A percentile compares a stretch with the other conserved stretches of the same genome.
Conservation (phyloP, 192 early-diverging fungal species). For the Pilaira anomala region DNA sequence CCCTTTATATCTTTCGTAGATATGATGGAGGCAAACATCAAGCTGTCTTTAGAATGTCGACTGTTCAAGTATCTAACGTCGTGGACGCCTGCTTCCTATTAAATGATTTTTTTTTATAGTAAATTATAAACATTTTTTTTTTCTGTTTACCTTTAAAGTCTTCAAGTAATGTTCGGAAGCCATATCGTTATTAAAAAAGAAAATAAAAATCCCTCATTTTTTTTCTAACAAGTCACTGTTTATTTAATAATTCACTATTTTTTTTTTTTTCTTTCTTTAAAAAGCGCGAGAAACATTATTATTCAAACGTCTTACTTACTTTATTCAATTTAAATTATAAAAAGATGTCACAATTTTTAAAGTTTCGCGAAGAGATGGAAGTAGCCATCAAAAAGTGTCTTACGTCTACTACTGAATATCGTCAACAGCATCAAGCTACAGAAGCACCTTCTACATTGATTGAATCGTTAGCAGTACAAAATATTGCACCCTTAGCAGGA, state of each 20-base stretch:
- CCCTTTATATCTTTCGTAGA: too few relatives aligned
- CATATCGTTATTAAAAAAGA: not conserved
- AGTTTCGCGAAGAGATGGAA: not conserved
- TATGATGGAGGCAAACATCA: too few relatives aligned
- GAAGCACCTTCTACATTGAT: slow-evolving; percentile 3
- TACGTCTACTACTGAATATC: not conserved
- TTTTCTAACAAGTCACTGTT: not conserved
- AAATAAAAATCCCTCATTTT: not conserved
- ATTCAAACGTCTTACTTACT: too few relatives aligned
- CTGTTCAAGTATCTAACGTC: too few relatives aligned
- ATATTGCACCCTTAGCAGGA: slow-evolving; percentile 28
- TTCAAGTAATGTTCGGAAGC: too few relatives aligned
- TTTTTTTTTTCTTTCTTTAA: not conserved
- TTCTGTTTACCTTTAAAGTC: not conserved
- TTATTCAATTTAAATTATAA: too few relatives aligned
- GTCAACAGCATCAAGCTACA: not conserved
- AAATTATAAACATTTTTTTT: not conserved
- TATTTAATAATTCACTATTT: too few relatives aligned
- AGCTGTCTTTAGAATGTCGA: too few relatives aligned
- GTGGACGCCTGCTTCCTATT: not conserved
- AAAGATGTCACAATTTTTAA: not conserved
- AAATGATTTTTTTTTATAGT: not conserved
- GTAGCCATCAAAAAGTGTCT: not conserved
- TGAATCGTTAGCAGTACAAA: not conserved
- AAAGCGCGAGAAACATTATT: too few relatives aligned